Base-by-base conservation (phyloP, 441 rosid species). In the Mallotus repandus region DNA sequence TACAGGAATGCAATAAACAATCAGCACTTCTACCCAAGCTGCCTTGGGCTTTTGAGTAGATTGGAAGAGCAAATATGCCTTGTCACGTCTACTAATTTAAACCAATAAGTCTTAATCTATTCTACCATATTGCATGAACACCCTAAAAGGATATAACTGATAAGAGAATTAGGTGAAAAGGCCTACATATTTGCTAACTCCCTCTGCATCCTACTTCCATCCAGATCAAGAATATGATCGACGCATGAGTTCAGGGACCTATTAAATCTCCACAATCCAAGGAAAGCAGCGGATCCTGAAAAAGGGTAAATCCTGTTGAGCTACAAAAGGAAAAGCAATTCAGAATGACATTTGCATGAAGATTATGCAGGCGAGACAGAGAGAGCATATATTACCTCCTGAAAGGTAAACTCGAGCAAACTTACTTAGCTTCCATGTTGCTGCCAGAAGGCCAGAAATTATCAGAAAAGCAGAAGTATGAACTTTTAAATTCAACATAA, bases 161-260 rank as follows among this genome's bases (percentile, higher is more conserved):
- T 21, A 52, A 58, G 70, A 49, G 73, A 60, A 80, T 21, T 56
- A 57, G 29, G 52, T 9, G 64, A 65, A 69, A 71, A 67, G 66
- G 78, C 86, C 62, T 85, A 92, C 98, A 94, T 84, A 70, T 81
- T 84, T 61, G 92, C 97, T 63, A 92, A 84, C 75, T 87, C 97
- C 75, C 76, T 83, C 81, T 92, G 95, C 77, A 92, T 80, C 63
- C 79, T 84, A 71, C 86, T 94, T 68, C 92, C 92, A 56, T 90
- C 86, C 78, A 80, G 79, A 35, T 77, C 74, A 79, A 94, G 91
- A 78, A 92, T 83, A 76, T 76, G 72, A 74, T 90, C 97, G 72
- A 83, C 76, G 63, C 77, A 84, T 8, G 87, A 84, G 61, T 82
- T 79, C 3, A 84, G 65, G 15, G 87, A 84, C 66, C 74, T 83